Conservation (phyloP, 331 rosid genomes). For the Erythrophleum ivorense region DNA sequence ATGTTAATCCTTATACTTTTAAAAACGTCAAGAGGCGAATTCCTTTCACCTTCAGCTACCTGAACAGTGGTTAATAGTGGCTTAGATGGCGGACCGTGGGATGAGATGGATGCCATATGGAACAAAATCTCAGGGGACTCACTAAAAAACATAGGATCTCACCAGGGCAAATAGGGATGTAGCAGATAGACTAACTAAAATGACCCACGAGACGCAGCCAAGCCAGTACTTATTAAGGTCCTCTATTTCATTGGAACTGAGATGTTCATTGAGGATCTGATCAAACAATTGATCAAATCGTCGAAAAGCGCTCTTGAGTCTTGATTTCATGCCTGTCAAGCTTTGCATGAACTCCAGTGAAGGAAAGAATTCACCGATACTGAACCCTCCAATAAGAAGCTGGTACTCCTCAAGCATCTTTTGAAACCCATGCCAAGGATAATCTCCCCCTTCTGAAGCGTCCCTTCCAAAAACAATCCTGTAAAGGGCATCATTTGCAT, state of each 20-base stretch:
- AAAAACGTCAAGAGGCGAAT: no score
- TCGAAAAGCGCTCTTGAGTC: conserved; percentile 45
- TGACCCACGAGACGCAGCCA: no score
- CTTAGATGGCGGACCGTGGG: no score
- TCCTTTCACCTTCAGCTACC: no score
- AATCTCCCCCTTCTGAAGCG: conserved; percentile 62
- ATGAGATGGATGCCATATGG: no score
- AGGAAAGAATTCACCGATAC: conserved; percentile 73
- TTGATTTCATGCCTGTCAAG: conserved; percentile 63
- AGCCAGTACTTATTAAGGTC: conserved; percentile 49
- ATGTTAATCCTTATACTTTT: no score
- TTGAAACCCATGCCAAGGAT: conserved; percentile 57
- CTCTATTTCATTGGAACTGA: conserved; percentile 33
- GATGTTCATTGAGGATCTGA: conserved; percentile 61
- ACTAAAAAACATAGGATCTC: no score
- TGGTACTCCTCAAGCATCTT: conserved; percentile 64
- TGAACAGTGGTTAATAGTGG: no score
- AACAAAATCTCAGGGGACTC: no score
- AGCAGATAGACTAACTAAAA: no score
- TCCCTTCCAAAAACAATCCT: conserved; percentile 58
- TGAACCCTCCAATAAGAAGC: conserved; percentile 66
- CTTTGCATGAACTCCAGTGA: conserved; percentile 61
- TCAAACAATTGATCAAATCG: conserved; percentile 59
- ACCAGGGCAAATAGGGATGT: no score
- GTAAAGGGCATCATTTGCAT: conserved; percentile 62